Base-by-base conservation (phyloP, 805 yeast genomes). In the Zygoascus tannicola region DNA sequence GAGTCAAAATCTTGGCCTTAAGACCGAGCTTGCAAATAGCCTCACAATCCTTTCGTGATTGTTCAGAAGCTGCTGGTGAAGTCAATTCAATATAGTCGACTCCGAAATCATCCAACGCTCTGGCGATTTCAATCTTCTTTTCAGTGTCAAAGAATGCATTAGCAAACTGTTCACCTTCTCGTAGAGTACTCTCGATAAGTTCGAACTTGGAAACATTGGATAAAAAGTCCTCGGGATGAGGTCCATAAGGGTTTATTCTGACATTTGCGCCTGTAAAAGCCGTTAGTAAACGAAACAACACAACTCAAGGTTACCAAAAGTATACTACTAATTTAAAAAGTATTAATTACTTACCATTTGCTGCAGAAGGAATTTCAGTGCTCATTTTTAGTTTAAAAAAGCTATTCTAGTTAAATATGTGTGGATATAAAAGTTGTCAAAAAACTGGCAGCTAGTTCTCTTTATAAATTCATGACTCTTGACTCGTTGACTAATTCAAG, bases 121-220 rank as follows among this genome's bases (percentile, higher is more conserved):
- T 87, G 57, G 98, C 98, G 52, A 90, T 90, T 68, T 88, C 95
- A 54, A 90, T 86, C 71, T 90, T 90, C 73, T 85, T 90, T 63
- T 85, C 97, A 16, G 95, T 85, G 56, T 79, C 70, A 72, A 90
- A 90, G 67, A 90, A 92, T 3, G 98, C 95, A 61, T 90, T 90
- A 59, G 97, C 97, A 62, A 90, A 90, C 68, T 90, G 98, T 69
- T 90, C 98, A 65, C 98, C 98, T 69, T 90, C 98, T 71, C 98
- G 79, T 46, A 90, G 73, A 3, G 98, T 90, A 30, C 95, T 85
- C 70, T 90, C 98, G 60, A 90, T 90, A 58, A 90, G 66, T 72
- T 90, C 87, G 69, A 88, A 90, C 54, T 76, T 79, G 52, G 81
- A 73, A 30, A 90, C 97, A 62, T 90, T 90, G 22, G 96, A 85